These are phyloP conservation scores for Cyberlindnera euphorbiiphila DNA, from an alignment of 805 yeast species.

Conservation along the genomic window DNA sequence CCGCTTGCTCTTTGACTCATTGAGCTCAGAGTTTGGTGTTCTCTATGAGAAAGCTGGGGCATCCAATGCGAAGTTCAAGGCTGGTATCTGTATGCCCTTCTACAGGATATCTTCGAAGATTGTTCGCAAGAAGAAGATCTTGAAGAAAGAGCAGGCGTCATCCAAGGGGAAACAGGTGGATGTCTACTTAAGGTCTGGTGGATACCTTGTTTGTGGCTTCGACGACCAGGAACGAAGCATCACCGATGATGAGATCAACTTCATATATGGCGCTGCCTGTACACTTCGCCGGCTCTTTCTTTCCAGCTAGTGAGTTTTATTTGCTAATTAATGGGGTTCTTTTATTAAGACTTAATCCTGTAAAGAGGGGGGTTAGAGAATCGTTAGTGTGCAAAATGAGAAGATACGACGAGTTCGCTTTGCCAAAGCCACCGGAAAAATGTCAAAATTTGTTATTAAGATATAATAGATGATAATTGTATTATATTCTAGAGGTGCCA, in stretches of 20 bases:
- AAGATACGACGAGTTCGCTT: no score
- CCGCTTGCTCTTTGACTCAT: slow-evolving; percentile 39
- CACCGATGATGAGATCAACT: slow-evolving; percentile 38
- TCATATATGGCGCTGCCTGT: slow-evolving; percentile 43
- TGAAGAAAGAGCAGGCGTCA: slow-evolving; percentile 12
- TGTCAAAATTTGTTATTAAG: no score
- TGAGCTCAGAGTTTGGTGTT: slow-evolving; percentile 51
- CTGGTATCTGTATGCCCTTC: slow-evolving; percentile 54
- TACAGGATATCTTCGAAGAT: slow-evolving; percentile 40
- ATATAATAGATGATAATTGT: no score
- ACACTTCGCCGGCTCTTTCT: slow-evolving; percentile 44
- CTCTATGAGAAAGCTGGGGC: slow-evolving; percentile 33
- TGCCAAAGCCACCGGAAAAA: no score
- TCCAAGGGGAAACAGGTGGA: slow-evolving; percentile 31
- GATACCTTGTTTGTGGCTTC: slow-evolving; percentile 47
- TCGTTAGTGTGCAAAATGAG: no score
- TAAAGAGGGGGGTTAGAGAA: no score
- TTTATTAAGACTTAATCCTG: no score
- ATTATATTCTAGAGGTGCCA: no score
- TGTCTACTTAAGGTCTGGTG: slow-evolving; percentile 47
- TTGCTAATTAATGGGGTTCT: neutral
- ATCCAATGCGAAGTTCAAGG: slow-evolving; percentile 33
- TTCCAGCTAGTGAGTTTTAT: slow-evolving; percentile 12
- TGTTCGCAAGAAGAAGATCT: slow-evolving; percentile 35
- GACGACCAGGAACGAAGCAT: slow-evolving; percentile 31